These are phyloP conservation scores for Pseudevernia furfuracea DNA, from an alignment of 495 filamentous ascomycete genomes.

Conservation along the genomic window DNA sequence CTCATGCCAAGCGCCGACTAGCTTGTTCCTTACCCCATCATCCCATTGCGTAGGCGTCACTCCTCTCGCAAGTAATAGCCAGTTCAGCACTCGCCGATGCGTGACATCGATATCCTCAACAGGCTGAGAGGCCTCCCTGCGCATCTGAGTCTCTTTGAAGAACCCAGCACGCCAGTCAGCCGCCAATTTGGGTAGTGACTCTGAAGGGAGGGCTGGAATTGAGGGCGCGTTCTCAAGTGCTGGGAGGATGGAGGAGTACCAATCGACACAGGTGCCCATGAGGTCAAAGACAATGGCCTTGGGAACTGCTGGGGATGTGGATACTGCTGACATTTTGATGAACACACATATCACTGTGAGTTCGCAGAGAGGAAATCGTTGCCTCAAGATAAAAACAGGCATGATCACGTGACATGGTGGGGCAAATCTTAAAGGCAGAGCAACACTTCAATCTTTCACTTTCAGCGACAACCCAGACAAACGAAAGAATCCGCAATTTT, in stretches of 20 bases:
- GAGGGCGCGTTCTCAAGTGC: conserved; percentile 28
- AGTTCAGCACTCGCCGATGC: conserved; percentile 27
- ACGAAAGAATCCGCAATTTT: too few relatives aligned
- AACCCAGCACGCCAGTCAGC: conserved; percentile 25
- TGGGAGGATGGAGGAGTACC: conserved; percentile 29
- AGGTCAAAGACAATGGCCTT: conserved; percentile 43
- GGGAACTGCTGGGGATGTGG: conserved; percentile 4
- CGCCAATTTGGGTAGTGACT: conserved; percentile 17
- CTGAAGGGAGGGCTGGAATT: conserved; percentile 21
- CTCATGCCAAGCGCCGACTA: conserved; percentile 15
- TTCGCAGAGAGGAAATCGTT: neutral
- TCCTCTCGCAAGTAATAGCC: conserved; percentile 16
- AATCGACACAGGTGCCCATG: conserved; percentile 43
- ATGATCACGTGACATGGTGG: neutral
- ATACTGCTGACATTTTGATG: neutral
- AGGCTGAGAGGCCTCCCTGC: conserved; percentile 13
- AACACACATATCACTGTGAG: neutral
- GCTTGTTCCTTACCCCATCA: conserved; percentile 14
- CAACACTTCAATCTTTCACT: neutral
- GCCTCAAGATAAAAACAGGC: too few relatives aligned
- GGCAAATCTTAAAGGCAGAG: too few relatives aligned
- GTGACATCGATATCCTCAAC: conserved; percentile 30
- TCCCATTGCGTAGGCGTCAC: conserved; percentile 21
- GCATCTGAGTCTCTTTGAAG: conserved; percentile 24
- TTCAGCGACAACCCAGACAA: neutral